Base-by-base conservation (phyloP, 352 stramenopile genomes). In the Pythium chondricola region DNA sequence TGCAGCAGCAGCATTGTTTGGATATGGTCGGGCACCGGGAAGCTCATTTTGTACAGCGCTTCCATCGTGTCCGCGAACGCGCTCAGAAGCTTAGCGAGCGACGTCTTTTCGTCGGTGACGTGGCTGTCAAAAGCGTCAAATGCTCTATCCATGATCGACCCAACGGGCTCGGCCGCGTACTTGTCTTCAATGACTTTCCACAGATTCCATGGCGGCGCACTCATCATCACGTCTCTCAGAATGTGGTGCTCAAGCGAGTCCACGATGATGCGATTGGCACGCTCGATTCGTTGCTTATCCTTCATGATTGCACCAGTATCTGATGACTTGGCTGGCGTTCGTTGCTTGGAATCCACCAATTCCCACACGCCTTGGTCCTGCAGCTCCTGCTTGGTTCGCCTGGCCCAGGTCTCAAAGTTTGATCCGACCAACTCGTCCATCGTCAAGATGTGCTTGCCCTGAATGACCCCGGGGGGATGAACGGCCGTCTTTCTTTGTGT, bases 171-270 rank as follows among this genome's bases (percentile, higher is more conserved):
- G 9, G 38, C 27, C 6, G 33, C 31, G 31, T 59, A 64, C 32
- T 41, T 43, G 14, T 37, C 30, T 16, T 51, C 32, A 1, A 64
- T 21, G 30, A 54, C 48, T 16, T 46, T 47, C 56, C 49, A 58
- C 13, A 64, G 26, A 30, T 53, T 58, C 6, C 36, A 50, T 5
- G 56, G 56, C 18, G 32, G 22, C 16, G 49, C 44, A 16, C 33
- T 58, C 18, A 58, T 29, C 11, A 64, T 32, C 32, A 58, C 43
- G 14, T 64, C 56, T 8, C 39, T 41, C 36, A 63, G 43, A 17
- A 63, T 43, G 26, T 63, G 56, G 2, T 48, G 56, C 27, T 63
- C 56, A 4, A 63, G 24, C 2, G 36, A 21, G 7, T 63, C 56
- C 22, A 63, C 47, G 13, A 63, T 52, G 25, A 36, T n/a, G 4